phyloP scores from a whole-genome alignment of 495 filamentous ascomycete genomes.

The Neurospora hispaniola region DNA sequence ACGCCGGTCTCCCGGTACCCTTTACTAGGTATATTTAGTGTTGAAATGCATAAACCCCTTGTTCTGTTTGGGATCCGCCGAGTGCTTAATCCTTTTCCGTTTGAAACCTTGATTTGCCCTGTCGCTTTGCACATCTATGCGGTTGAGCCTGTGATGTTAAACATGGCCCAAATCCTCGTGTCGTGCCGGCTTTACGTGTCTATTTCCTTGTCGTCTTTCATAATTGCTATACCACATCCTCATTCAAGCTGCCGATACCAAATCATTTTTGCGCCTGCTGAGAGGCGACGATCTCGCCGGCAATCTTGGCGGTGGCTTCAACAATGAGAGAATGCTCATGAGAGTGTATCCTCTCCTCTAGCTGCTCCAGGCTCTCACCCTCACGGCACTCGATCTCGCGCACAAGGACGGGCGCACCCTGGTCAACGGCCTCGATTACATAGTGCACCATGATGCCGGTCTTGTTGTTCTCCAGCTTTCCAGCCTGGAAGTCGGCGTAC shows the following conservation, averaged over 20 bases:
- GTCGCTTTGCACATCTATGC: neutral
- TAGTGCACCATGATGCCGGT: slow-evolving; percentile 94
- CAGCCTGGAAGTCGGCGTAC: slow-evolving; percentile 60
- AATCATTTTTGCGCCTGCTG: neutral
- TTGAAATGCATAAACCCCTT: neutral
- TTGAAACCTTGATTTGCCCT: neutral
- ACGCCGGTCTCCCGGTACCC: neutral
- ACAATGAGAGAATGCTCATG: slow-evolving; percentile 63
- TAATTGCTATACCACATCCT: neutral
- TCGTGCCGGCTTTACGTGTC: neutral
- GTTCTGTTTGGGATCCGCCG: neutral
- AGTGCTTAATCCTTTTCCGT: neutral
- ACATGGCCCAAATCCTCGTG: neutral
- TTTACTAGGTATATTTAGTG: neutral
- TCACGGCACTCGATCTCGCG: slow-evolving; percentile 58
- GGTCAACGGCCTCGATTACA: slow-evolving; percentile 76
- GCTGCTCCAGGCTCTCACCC: slow-evolving; percentile 53
- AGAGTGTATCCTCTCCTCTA: slow-evolving; percentile 61
- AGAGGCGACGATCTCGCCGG: slow-evolving; percentile 25
- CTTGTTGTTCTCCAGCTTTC: slow-evolving; percentile 52
- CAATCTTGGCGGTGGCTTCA: slow-evolving; percentile 49
- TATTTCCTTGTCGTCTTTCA: neutral
- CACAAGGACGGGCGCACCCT: slow-evolving; percentile 63
- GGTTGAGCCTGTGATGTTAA: neutral
- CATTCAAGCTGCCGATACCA: neutral